Evolutionary conservation across 2,329 filamentous ascomycete genomes (phyloP).

Genomic region (Fusarium algeriense): DNA sequence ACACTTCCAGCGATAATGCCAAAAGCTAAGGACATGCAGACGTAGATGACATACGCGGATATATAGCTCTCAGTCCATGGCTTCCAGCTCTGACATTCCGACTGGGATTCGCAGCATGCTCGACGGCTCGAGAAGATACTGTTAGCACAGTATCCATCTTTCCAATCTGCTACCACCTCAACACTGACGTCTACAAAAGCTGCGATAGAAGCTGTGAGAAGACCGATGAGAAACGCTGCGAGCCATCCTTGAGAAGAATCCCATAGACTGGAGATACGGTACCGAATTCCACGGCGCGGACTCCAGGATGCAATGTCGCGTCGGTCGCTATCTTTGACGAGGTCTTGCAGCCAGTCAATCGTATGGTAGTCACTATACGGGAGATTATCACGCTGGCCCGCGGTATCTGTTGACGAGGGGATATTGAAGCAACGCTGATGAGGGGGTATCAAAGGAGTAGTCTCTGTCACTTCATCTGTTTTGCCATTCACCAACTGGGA

Average conservation of each 20-base stretch:
- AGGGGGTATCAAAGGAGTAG: not conserved
- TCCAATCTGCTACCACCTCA: conserved; percentile 29
- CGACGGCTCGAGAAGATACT: conserved; percentile 10
- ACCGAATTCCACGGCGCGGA: not conserved
- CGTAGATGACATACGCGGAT: conserved; percentile 21
- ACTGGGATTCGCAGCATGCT: conserved; percentile 6
- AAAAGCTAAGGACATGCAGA: conserved; percentile 16
- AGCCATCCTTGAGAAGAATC: conserved; percentile 25
- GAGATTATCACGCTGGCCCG: fast-evolving
- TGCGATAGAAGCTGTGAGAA: conserved; percentile 21
- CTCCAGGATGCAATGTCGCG: not conserved
- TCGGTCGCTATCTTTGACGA: conserved; percentile 52
- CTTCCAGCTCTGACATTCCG: not conserved
- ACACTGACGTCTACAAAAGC: conserved; percentile 30
- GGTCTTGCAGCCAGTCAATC: conserved; percentile 72
- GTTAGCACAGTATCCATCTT: conserved; percentile 28
- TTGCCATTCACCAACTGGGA: not conserved
- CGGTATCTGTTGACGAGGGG: fast-evolving
- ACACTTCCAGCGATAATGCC: conserved; percentile 20
- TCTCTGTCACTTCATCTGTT: not conserved
- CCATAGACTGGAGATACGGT: not conserved
- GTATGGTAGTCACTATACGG: conserved; percentile 71
- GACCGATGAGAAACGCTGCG: conserved; percentile 25
- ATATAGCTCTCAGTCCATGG: conserved; percentile 20
- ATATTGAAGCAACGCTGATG: fast-evolving